Conservation (phyloP, 495 filamentous ascomycete genomes). For the Penicillium paxilli region DNA sequence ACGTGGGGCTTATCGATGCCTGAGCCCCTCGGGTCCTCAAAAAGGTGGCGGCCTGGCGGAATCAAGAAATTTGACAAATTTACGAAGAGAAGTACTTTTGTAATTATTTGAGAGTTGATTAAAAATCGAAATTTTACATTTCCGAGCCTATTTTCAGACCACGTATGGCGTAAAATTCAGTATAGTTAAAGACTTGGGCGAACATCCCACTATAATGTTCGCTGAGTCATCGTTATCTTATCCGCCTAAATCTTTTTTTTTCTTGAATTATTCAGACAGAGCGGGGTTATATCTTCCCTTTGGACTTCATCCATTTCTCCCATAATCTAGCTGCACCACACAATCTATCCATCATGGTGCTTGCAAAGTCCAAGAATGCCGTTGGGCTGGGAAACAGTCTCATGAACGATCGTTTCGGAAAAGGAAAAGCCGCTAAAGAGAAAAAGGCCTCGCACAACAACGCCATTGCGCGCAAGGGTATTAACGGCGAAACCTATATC, state of each 20-base stretch:
- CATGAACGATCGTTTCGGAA: constrained; percentile 93
- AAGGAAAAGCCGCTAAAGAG: constrained; percentile 75
- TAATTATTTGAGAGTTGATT: too few species aligned
- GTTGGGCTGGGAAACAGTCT: constrained; percentile 90
- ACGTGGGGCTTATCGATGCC: constrained; percentile 40
- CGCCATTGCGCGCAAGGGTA: constrained; percentile 43
- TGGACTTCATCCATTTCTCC: constrained; percentile 12
- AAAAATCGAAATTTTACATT: neutral
- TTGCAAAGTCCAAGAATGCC: constrained; percentile 91
- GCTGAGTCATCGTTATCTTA: constrained; percentile 36
- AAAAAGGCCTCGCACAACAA: constrained; percentile 67
- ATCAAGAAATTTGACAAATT: neutral
- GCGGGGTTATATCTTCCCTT: constrained; percentile 23
- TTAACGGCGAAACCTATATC: constrained; percentile 47
- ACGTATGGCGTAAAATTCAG: neutral
- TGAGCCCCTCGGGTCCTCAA: constrained; percentile 28
- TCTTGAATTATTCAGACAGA: constrained; percentile 35
- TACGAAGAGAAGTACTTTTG: neutral
- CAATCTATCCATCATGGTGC: constrained; percentile 65
- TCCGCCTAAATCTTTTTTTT: constrained; percentile 35
- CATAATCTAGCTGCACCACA: constrained; percentile 3
- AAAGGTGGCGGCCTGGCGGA: neutral
- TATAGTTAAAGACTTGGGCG: neutral
- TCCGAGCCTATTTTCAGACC: neutral
- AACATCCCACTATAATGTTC: neutral